These are phyloP conservation scores for Spencermartinsiella europaea DNA, from an alignment of 805 yeast species.

Conservation along the genomic window DNA sequence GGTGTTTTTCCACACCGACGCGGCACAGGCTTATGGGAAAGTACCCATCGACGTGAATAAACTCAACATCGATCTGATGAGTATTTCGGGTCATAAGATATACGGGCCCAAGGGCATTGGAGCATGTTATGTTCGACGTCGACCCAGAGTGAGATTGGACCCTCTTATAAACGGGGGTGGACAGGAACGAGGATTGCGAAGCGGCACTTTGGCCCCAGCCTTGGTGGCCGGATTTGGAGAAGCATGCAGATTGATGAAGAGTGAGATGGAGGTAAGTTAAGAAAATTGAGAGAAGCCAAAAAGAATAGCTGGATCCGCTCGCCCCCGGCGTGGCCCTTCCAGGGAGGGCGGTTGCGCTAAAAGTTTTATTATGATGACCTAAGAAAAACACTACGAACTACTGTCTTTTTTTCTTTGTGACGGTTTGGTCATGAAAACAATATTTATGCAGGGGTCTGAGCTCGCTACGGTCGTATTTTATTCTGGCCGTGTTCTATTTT, in stretches of 20 bases:
- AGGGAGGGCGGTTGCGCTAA: too few relatives aligned
- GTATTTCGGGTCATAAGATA: conserved; percentile 92
- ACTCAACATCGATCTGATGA: conserved; percentile 86
- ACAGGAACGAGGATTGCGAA: conserved; percentile 95
- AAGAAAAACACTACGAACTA: too few relatives aligned
- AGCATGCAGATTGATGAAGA: conserved; percentile 78
- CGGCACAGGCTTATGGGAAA: conserved; percentile 96
- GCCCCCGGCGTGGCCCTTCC: too few relatives aligned
- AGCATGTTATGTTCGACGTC: conserved; percentile 90
- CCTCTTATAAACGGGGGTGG: conserved; percentile 98
- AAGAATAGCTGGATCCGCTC: not conserved
- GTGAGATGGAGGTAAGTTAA: conserved; percentile 51
- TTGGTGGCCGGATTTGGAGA: conserved; percentile 94
- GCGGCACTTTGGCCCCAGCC: conserved; percentile 98
- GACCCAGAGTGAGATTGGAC: conserved; percentile 96
- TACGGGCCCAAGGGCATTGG: conserved; percentile 99
- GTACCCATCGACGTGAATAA: conserved; percentile 88
- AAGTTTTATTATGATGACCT: too few relatives aligned
- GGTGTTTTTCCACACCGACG: conserved; percentile 95
- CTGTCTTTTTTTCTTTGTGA: too few relatives aligned
- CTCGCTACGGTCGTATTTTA: too few relatives aligned
- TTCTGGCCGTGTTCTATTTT: too few relatives aligned
- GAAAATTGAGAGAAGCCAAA: conserved; percentile 1
- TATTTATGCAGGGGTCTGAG: too few relatives aligned
- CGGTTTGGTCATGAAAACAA: too few relatives aligned